phyloP scores from a whole-genome alignment of 106 monocot species.

The Dendrobium catenatum region DNA sequence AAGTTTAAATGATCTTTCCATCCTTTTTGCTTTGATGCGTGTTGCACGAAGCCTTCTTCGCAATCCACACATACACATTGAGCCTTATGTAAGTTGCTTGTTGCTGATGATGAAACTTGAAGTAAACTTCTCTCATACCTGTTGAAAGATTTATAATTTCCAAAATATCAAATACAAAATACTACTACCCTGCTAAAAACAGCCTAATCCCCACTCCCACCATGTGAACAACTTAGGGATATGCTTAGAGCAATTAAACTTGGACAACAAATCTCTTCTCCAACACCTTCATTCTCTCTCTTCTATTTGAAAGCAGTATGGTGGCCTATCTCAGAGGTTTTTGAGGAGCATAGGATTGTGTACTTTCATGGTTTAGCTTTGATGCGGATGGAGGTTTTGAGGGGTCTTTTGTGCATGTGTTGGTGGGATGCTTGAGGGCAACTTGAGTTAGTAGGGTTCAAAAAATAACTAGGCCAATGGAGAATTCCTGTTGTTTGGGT shows the following conservation, averaged over 20 bases:
- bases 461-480: neutral
- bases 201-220: neutral
- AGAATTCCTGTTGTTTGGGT: neutral
- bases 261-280: neutral
- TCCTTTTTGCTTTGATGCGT: conserved; percentile 89
- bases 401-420: neutral
- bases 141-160: neutral
- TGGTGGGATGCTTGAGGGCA: neutral
- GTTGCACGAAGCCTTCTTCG: conserved; percentile 82
- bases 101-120: neutral
- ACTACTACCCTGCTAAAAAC: neutral
- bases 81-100: conserved; percentile 83
- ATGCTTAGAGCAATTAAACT: neutral
- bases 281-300: neutral
- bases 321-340: neutral
- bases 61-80: conserved; percentile 92
- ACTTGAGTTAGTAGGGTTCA: neutral
- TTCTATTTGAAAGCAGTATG: neutral
- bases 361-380: conserved; percentile 1
- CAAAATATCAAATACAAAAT: neutral
- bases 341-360: neutral
- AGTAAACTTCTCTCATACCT: neutral
- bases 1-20: conserved; percentile 65
- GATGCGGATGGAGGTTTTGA: neutral
- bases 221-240: neutral